Conservation (phyloP, 1,139 yeast genomes). For the Saccharomyces pastorianus region DNA sequence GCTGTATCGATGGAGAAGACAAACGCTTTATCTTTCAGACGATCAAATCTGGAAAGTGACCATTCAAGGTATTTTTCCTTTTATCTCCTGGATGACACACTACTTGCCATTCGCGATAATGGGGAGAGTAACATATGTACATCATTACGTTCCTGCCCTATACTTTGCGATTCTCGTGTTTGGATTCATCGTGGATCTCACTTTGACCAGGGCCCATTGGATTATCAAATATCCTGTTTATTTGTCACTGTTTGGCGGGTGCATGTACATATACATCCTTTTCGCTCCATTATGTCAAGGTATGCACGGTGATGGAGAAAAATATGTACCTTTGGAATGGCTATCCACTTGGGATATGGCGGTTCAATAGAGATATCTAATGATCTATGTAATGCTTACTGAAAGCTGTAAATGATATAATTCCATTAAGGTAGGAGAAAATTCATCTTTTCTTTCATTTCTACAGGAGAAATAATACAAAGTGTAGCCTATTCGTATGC, state of each 20-base stretch:
- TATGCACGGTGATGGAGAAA: constrained; percentile 41
- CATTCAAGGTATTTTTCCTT: constrained; percentile 54
- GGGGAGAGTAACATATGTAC: constrained; percentile 81
- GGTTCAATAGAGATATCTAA: constrained; percentile 3
- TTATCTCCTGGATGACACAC: constrained; percentile 65
- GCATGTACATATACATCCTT: constrained; percentile 38
- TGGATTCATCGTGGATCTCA: constrained; percentile 49
- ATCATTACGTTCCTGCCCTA: constrained; percentile 74
- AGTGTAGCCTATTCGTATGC: constrained; percentile 10
- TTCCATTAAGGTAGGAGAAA: neutral
- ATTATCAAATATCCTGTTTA: constrained; percentile 31
- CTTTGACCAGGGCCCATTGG: constrained; percentile 18
- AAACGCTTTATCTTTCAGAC: constrained; percentile 30
- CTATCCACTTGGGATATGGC: constrained; percentile 40
- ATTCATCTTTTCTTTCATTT: too few relatives aligned
- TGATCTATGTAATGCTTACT: neutral
- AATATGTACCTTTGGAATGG: constrained; percentile 42
- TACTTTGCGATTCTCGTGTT: constrained; percentile 65
- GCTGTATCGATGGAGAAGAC: constrained; percentile 58
- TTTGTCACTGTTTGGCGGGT: constrained; percentile 33
- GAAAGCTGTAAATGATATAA: too few relatives aligned
- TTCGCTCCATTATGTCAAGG: constrained; percentile 49
- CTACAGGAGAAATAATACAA: neutral
- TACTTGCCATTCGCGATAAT: constrained; percentile 64
- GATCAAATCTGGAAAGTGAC: constrained; percentile 31